Base-by-base conservation (phyloP, 768 basidiomycete genomes). In the Aureoboletus auriporus region DNA sequence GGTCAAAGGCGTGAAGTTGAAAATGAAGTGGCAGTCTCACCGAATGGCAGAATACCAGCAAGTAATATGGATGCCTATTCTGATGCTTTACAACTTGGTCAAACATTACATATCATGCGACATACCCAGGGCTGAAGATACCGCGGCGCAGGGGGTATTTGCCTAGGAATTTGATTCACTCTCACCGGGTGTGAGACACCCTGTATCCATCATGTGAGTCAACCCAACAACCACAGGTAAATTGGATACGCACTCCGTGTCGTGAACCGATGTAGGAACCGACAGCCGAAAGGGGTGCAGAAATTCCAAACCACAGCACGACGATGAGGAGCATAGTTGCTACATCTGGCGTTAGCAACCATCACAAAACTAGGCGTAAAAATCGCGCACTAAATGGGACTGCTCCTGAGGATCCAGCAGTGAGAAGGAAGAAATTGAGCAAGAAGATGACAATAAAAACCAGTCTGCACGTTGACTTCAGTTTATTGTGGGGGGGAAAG, bases 101-200 rank as follows among this genome's bases (percentile, higher is more conserved):
- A 30, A 8, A 46, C 3, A 45, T 37, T 16, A 31, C 27, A 46
- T 38, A 20, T 37, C 36, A 28, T 35, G 58, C 33, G 36, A 71
- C 75, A 43, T 65, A 89, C 90, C 84, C 84, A 85, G 54, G 85
- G 86, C 39, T 75, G 77, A 40, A 96, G 80, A 64, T 96, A 94
- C 63, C 82, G 89, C 23, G 90, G 91, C 8, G 74, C 67, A 10
- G 90, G 89, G 1, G 95, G 95, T 47, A 98, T 93, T 65, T 97
- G 95, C n/a, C 94, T 80, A 12, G 95, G 95, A 49, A 97, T 98
- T 48, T 82, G 86, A 56, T 95, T 91, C 28, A 93, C 89, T 50
- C 93, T 76, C 34, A 92, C 88, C 10, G 93, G 94, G 62, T 93
- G 80, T n/a, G 73, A 67, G 47, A 96, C 68, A 27, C 70, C 74